A percentile compares a stretch with the other conserved stretches of the same genome.
phyloP scores from a whole-genome alignment of 2,329 filamentous ascomycete species.

The Leptographium procerum region DNA sequence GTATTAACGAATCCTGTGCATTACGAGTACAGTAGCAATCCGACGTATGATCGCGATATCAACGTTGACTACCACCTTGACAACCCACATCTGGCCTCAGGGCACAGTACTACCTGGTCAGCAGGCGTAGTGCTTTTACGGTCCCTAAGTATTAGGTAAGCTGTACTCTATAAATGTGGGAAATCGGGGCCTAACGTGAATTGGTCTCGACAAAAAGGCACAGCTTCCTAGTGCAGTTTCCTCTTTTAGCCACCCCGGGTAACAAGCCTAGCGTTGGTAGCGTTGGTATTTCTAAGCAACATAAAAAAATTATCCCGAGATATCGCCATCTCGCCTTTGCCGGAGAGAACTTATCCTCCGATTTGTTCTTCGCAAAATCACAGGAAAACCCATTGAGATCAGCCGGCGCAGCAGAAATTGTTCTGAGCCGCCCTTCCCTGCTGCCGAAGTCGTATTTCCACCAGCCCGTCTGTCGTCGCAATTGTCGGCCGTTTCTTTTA shows the following conservation, averaged over 20 bases:
- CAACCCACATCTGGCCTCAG: too few relatives aligned
- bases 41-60: not conserved
- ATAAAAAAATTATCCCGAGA: not conserved
- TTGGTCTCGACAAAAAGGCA: not conserved
- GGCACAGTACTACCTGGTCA: too few relatives aligned
- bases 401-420: not conserved
- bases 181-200: not conserved
- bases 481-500: not conserved
- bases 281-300: slow-evolving; percentile 10
- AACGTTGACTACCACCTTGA: not conserved
- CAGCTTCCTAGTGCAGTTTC: not conserved
- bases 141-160: not conserved
- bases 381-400: not conserved
- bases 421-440: not conserved
- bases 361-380: not conserved
- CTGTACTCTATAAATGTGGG: not conserved
- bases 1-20: not conserved
- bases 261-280: not conserved
- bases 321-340: not conserved
- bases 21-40: not conserved
- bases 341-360: not conserved
- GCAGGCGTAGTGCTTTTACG: too few relatives aligned
- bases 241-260: not conserved
- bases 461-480: not conserved
- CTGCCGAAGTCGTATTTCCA: not conserved